Conservation (phyloP, 805 yeast genomes). For the Sugiyamaella lignohabitans region DNA sequence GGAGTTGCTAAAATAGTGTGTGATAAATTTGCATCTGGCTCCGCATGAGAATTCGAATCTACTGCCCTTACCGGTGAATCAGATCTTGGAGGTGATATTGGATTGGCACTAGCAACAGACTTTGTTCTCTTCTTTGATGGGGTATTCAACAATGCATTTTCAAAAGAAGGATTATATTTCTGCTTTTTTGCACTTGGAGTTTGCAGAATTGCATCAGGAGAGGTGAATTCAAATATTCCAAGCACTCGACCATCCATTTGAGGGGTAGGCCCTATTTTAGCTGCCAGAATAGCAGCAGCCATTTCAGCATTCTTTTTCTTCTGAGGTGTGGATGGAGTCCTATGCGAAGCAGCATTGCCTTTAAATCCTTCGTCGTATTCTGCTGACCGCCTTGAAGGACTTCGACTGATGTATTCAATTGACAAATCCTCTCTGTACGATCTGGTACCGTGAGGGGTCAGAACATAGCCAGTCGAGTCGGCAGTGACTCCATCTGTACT, state of each 20-base stretch:
- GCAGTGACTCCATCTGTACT: too few species aligned
- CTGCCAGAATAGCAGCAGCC: background rate
- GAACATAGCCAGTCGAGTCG: background rate
- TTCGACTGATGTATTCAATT: too few species aligned
- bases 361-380: conserved; percentile 2
- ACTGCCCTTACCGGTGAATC: too few species aligned
- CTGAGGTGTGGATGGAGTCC: conserved; percentile 6
- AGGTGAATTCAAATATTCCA: conserved; percentile 56
- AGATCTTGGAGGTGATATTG: too few species aligned
- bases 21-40: background rate
- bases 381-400: background rate
- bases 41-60: background rate
- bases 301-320: background rate
- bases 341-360: background rate
- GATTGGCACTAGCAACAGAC: background rate
- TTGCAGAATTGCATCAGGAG: conserved; percentile 4
- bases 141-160: background rate
- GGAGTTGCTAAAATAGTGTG: conserved; percentile 6
- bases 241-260: conserved; percentile 72
- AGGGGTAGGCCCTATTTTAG: conserved; percentile 78
- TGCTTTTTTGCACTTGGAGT: conserved; percentile 5
- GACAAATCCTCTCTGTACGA: background rate
- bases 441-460: background rate
- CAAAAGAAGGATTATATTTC: background rate
- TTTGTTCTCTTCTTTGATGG: conserved; percentile 1